A percentile compares a stretch with the other conserved stretches of the same genome.
Evolutionary conservation across 148 eudicot genomes (phyloP).

Genomic region (Drosera capensis): DNA sequence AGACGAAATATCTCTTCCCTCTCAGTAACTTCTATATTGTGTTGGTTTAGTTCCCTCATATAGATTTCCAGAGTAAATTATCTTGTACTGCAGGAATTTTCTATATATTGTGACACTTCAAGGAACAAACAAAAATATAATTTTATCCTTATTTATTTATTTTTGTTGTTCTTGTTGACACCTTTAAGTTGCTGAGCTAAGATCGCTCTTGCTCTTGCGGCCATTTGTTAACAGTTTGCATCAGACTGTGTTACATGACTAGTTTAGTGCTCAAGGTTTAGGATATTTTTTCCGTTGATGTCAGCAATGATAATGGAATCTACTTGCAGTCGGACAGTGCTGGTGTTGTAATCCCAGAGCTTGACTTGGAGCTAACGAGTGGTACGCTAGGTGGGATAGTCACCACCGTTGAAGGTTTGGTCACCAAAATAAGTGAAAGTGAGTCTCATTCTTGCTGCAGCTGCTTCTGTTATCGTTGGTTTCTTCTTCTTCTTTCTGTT

Average conservation of each 20-base stretch:
- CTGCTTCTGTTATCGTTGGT: background rate
- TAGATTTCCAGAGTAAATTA: background rate
- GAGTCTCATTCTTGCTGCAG: constrained; percentile 13
- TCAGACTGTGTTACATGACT: too few relatives aligned
- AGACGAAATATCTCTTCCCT: background rate
- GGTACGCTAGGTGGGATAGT: constrained; percentile 96
- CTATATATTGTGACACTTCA: too few relatives aligned
- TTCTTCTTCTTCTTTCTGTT: background rate
- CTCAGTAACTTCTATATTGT: background rate
- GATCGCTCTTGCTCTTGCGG: too few relatives aligned
- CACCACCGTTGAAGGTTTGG: constrained; percentile 88
- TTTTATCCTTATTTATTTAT: too few relatives aligned
- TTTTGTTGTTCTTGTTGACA: too few relatives aligned
- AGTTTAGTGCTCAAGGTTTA: background rate
- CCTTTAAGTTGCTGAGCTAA: too few relatives aligned
- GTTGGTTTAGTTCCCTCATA: background rate
- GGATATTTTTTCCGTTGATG: background rate
- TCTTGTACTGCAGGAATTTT: too few relatives aligned
- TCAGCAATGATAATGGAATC: constrained; percentile 7
- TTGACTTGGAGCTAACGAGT: constrained; percentile 75
- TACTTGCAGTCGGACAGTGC: constrained; percentile 72
- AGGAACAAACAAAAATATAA: too few relatives aligned
- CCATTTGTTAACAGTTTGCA: too few relatives aligned
- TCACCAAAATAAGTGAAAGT: constrained; percentile 79
- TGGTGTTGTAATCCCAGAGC: constrained; percentile 65